These are phyloP conservation scores for Clavispora fructus DNA, from an alignment of 805 yeast genomes.

Conservation along the genomic window DNA sequence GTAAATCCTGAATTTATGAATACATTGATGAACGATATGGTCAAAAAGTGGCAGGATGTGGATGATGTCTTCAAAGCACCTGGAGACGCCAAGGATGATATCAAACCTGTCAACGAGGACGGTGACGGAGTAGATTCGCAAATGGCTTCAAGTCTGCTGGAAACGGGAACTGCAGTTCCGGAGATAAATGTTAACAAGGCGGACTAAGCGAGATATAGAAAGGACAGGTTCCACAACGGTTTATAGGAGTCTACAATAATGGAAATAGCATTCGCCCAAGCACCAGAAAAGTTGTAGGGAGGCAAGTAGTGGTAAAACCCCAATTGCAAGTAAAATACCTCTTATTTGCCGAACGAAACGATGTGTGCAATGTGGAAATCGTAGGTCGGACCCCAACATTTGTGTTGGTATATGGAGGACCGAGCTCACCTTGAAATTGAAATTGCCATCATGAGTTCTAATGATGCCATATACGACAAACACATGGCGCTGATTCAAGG, in stretches of 20 bases:
- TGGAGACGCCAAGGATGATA: background rate
- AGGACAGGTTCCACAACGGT: background rate
- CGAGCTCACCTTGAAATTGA: background rate
- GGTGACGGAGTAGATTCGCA: background rate
- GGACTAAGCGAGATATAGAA: background rate
- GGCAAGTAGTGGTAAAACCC: too few species aligned
- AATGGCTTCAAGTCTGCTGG: background rate
- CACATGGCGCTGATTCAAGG: slow-evolving; percentile 1
- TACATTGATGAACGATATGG: slow-evolving; percentile 70
- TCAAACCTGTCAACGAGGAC: background rate
- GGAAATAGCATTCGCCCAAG: background rate
- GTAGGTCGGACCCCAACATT: background rate
- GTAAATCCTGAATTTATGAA: slow-evolving; percentile 53
- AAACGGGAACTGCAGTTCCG: background rate
- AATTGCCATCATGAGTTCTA: background rate
- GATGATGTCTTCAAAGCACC: slow-evolving; percentile 10
- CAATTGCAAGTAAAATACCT: too few species aligned
- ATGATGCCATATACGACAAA: background rate
- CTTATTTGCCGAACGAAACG: too few species aligned
- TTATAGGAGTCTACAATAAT: background rate
- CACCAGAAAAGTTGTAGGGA: too few species aligned
- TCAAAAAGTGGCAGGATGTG: slow-evolving; percentile 55
- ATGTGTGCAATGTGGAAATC: background rate
- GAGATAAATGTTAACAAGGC: background rate
- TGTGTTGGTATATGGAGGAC: background rate